Evolutionary conservation across 805 yeast species (phyloP).

Genomic region (Wickerhamiella dianesei): DNA sequence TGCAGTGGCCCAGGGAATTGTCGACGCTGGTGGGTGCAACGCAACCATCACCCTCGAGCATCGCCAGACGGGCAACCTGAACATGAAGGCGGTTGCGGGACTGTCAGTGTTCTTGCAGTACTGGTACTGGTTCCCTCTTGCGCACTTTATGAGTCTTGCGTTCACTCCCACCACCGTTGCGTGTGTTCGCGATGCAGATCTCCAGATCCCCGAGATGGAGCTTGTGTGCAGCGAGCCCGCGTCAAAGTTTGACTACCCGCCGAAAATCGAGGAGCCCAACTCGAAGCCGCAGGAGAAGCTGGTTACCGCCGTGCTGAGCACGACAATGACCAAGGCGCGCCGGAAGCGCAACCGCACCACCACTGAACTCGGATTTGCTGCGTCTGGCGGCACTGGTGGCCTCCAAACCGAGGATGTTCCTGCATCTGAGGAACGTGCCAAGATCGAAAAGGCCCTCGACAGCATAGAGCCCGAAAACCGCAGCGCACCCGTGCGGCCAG

Average conservation of each 20-base stretch:
- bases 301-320: slow-evolving; percentile 85
- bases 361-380: slow-evolving; percentile 2
- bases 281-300: slow-evolving; percentile 78
- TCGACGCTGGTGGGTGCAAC: slow-evolving; percentile 97
- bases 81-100: slow-evolving; percentile 85
- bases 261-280: slow-evolving; percentile 64
- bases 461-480: slow-evolving; percentile 12
- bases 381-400: neutral
- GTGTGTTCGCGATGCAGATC: slow-evolving; percentile 63
- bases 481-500: slow-evolving; percentile 3
- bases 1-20: slow-evolving; percentile 89
- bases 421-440: slow-evolving; percentile 23
- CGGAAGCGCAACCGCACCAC: slow-evolving; percentile 39
- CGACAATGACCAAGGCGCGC: slow-evolving; percentile 87
- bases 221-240: slow-evolving; percentile 61
- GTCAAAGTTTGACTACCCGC: slow-evolving; percentile 77
- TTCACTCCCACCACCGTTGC: slow-evolving; percentile 84
- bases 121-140: slow-evolving; percentile 98
- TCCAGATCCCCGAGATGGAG: slow-evolving; percentile 73
- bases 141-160: slow-evolving; percentile 84
- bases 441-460: slow-evolving; percentile 26
- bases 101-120: slow-evolving; percentile 78
- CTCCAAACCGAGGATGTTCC: neutral
- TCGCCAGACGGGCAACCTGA: slow-evolving; percentile 75
- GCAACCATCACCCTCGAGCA: slow-evolving; percentile 89